Percentiles rank a stretch among this genome's conserved stretches.
These are phyloP conservation scores for Capsicum chinense DNA, from an alignment of 257 asterid species.

Conservation along the genomic window DNA sequence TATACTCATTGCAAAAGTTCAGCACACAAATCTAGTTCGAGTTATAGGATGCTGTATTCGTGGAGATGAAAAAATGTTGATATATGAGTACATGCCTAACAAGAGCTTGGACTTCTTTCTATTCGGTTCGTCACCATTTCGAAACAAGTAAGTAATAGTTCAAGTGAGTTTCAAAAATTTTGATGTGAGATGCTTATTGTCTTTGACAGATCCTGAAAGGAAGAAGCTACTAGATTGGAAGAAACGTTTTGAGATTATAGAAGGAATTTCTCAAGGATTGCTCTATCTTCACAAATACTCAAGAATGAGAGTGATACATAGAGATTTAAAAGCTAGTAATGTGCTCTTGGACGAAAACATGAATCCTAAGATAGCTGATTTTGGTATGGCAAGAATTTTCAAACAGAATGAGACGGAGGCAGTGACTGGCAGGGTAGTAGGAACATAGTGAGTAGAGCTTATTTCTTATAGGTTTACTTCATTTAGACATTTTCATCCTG, in stretches of 20 bases:
- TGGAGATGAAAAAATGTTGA: slow-evolving; percentile 60
- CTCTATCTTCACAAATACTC: slow-evolving; percentile 24
- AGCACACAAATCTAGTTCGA: slow-evolving; percentile 67
- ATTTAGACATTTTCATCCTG: background rate
- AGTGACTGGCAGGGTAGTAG: slow-evolving; percentile 54
- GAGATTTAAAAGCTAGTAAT: slow-evolving; percentile 7
- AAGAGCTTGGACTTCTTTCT: slow-evolving; percentile 66
- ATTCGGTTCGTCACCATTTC: slow-evolving; percentile 42
- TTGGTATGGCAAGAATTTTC: slow-evolving; percentile 68
- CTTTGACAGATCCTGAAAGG: slow-evolving; percentile 34
- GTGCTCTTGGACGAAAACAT: slow-evolving; percentile 41
- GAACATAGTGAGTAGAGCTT: slow-evolving; percentile 55
- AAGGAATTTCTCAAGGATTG: slow-evolving; percentile 24
- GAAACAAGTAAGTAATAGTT: background rate
- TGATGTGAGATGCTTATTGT: background rate
- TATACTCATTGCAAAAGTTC: slow-evolving; percentile 60
- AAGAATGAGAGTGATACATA: slow-evolving; percentile 13
- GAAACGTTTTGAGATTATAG: slow-evolving; percentile 39
- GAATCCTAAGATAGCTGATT: slow-evolving; percentile 72
- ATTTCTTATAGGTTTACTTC: background rate
- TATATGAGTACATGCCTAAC: slow-evolving; percentile 57
- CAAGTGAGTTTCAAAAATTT: background rate
- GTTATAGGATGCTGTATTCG: slow-evolving; percentile 60
- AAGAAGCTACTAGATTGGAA: slow-evolving; percentile 41
- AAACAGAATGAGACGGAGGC: slow-evolving; percentile 51